These are phyloP conservation scores for Carpinus viminea DNA, from an alignment of 306 rosid genomes.

Conservation along the genomic window DNA sequence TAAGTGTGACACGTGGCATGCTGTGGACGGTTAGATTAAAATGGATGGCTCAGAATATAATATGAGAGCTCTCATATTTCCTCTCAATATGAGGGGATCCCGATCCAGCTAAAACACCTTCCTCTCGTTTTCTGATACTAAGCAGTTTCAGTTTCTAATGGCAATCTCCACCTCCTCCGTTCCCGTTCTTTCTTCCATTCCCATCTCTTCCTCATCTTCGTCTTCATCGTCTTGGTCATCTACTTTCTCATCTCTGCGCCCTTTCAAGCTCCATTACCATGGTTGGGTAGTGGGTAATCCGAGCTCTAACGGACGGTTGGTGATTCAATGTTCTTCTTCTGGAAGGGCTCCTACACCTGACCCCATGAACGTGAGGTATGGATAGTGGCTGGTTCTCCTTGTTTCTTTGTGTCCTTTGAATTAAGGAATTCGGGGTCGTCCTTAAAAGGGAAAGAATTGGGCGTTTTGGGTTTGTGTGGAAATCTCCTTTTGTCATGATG, in stretches of 20 bases:
- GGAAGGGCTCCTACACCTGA: slow-evolving; percentile 35
- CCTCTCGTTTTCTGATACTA: neutral
- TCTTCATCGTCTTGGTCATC: slow-evolving; percentile 23
- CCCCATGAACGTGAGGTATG: slow-evolving; percentile 39
- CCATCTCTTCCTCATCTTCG: slow-evolving; percentile 18
- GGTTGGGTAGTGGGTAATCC: slow-evolving; percentile 10
- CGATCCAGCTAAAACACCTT: neutral
- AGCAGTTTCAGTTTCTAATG: slow-evolving; percentile 20
- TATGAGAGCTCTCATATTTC: too few relatives aligned
- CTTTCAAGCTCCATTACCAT: slow-evolving; percentile 23
- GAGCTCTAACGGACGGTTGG: slow-evolving; percentile 16
- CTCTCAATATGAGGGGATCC: too few relatives aligned
- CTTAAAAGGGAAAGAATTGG: neutral
- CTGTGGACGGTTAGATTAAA: too few relatives aligned
- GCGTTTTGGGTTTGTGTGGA: slow-evolving; percentile 7
- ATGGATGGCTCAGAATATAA: too few relatives aligned
- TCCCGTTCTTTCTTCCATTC: slow-evolving; percentile 30
- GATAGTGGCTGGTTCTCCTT: neutral
- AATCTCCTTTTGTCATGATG: slow-evolving; percentile 9
- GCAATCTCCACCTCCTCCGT: slow-evolving; percentile 34
- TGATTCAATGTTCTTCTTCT: slow-evolving; percentile 35
- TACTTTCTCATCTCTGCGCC: slow-evolving; percentile 19
- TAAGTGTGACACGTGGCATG: too few relatives aligned
- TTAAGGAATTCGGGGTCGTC: neutral
- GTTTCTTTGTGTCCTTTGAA: neutral